Evolutionary conservation across 2,329 filamentous ascomycete genomes (phyloP), one percentile per base, ranked within the genome.

Genomic region (Colletotrichum lupini): DNA sequence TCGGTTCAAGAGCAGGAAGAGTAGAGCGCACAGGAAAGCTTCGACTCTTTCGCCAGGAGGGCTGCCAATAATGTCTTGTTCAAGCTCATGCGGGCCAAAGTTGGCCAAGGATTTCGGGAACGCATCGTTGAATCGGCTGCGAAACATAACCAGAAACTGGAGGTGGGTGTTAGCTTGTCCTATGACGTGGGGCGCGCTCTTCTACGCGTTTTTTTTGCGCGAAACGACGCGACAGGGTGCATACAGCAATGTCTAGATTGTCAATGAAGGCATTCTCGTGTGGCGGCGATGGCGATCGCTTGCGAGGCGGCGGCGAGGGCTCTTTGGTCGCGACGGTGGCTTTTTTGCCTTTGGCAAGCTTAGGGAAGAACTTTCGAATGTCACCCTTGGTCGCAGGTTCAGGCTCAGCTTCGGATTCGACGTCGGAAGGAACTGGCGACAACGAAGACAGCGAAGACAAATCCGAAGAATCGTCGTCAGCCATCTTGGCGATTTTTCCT

Each of bases 121-220:
- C 74, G 91, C 93, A 74, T 98, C 95, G 84, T 90, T 92, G 83
- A 99, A 98, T 80, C 97, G 94, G 83, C 94, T 93, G 82, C 96
- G 92, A 85, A 98, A 99, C 94, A 98, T 98, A 77, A 98, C 95
- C 83, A 99, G 94, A 85, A 99, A 98, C 95, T 98, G 79, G 77
- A 77, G 77, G 68, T 77, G 70, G 71, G 78, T 83, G 78, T 83
- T 80, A 84, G 82, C 78, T 75, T 68, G 72, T 72, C 74, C 71
- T 74, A 78, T 79, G 76, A 77, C 77, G 76, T 81, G 76, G 77
- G 76, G 76, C 42, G 87, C 88, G 88, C 87, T 87, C 87, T 81
- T 78, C 80, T 79, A 86, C 88, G 87, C 88, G 89, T 90, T 83
- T 79, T 79, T 42, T 79, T 74, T 74, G 72, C 65, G 76, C 76